Percentiles rank a stretch among this genome's conserved stretches.
These are phyloP conservation scores for Tetrahymena elliotti DNA, from an alignment of 73 alveolate genomes.

Conservation along the genomic window DNA sequence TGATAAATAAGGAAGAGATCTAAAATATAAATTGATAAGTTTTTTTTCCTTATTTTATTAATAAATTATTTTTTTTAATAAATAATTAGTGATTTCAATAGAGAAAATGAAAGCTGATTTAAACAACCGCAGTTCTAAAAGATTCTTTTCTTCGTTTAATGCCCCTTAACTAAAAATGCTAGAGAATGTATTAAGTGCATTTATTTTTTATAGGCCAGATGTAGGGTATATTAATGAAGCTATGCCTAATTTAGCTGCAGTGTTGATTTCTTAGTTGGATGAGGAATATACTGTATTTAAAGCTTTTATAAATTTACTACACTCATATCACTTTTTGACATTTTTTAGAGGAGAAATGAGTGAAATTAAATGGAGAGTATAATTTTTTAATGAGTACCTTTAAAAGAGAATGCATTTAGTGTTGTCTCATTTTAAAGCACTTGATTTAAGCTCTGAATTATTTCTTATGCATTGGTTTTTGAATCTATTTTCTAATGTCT, in stretches of 20 bases:
- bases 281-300: slow-evolving; percentile 66
- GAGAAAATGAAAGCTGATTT: slow-evolving; percentile 20
- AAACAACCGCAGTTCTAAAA: background rate
- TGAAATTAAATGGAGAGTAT: slow-evolving; percentile 63
- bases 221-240: slow-evolving; percentile 62
- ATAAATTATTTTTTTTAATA: slow-evolving; percentile 1
- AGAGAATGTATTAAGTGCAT: slow-evolving; percentile 53
- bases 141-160: background rate
- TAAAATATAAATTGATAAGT: background rate
- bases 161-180: slow-evolving; percentile 34
- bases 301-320: slow-evolving; percentile 66
- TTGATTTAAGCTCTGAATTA: slow-evolving; percentile 61
- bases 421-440: slow-evolving; percentile 57
- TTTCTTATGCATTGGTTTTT: slow-evolving; percentile 77
- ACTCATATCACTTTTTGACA: slow-evolving; percentile 59
- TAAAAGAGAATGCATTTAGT: slow-evolving; percentile 60
- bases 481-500: slow-evolving; percentile 50
- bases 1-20: too few relatives aligned
- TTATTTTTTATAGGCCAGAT: slow-evolving; percentile 81
- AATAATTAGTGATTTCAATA: slow-evolving; percentile 6
- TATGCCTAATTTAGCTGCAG: slow-evolving; percentile 47
- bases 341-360: slow-evolving; percentile 62
- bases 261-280: slow-evolving; percentile 55
- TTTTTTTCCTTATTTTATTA: slow-evolving; percentile 10
- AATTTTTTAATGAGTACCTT: slow-evolving; percentile 58